These are phyloP conservation scores for Hypoxylon perforatum DNA, from an alignment of 495 filamentous ascomycete genomes.

Conservation along the genomic window DNA sequence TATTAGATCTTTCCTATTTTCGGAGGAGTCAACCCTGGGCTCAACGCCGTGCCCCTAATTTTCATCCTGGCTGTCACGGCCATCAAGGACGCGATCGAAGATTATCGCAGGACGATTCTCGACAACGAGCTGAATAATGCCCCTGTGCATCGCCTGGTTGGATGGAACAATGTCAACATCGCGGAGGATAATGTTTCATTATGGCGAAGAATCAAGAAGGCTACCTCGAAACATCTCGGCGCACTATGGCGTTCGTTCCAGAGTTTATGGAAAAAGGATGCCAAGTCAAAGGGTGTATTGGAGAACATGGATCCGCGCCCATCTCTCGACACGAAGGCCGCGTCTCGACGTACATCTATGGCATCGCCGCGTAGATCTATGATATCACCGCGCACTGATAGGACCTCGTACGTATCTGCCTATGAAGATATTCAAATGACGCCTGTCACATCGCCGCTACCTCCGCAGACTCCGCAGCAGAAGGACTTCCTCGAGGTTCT, in stretches of 20 bases:
- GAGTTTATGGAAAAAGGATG: conserved; percentile 57
- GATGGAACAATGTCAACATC: conserved; percentile 94
- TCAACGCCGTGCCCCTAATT: conserved; percentile 92
- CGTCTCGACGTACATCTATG: conserved; percentile 68
- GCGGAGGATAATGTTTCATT: conserved; percentile 83
- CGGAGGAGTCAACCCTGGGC: conserved; percentile 86
- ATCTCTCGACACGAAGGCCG: conserved; percentile 70
- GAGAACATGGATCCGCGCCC: conserved; percentile 60
- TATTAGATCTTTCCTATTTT: conserved; percentile 94
- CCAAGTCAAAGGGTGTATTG: conserved; percentile 24
- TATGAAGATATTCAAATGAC: conserved; percentile 89
- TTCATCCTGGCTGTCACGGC: conserved; percentile 93
- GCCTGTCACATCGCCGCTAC: conserved; percentile 84
- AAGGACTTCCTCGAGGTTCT: conserved; percentile 44
- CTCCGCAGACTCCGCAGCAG: conserved; percentile 49
- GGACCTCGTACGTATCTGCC: conserved; percentile 68
- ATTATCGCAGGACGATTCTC: conserved; percentile 90
- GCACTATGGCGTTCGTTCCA: conserved; percentile 61
- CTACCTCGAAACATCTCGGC: conserved; percentile 73
- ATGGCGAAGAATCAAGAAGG: conserved; percentile 95
- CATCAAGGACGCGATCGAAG: conserved; percentile 97
- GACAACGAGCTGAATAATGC: conserved; percentile 98
- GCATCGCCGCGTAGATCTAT: conserved; percentile 66
- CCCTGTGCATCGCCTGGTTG: conserved; percentile 86
- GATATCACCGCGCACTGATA: conserved; percentile 62